Percentiles rank a stretch among this genome's conserved stretches.
phyloP scores from a whole-genome alignment of 2,329 filamentous ascomycete species.

The Kalaharituber pfeilii region DNA sequence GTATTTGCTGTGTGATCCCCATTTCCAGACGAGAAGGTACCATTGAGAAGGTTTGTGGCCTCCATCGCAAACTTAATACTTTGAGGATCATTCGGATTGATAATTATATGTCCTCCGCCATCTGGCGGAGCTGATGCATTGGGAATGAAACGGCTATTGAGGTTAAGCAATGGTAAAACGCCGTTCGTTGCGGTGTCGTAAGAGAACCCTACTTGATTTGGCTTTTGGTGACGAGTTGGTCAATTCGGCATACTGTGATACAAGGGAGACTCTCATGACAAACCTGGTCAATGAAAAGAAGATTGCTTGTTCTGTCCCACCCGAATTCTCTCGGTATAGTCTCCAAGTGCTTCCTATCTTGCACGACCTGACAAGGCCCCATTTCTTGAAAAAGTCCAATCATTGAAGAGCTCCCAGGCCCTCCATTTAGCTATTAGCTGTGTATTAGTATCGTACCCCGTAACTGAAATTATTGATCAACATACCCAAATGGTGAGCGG shows the following conservation, averaged over 20 bases:
- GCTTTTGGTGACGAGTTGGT: conserved; percentile 33
- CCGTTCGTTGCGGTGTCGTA: conserved; percentile 47
- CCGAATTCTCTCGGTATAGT: conserved; percentile 45
- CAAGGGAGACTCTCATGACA: neutral
- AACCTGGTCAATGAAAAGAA: conserved; percentile 33
- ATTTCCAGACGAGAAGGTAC: conserved; percentile 45
- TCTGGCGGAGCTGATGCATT: conserved; percentile 9
- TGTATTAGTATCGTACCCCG: neutral
- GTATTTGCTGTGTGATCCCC: conserved; percentile 36
- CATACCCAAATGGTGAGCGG: conserved; percentile 40
- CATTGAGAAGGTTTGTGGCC: conserved; percentile 33
- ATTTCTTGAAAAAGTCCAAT: conserved; percentile 45
- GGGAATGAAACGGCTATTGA: conserved; percentile 5
- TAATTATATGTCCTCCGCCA: conserved; percentile 6
- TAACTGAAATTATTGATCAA: too few relatives aligned
- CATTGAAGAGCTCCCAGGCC: conserved; percentile 47
- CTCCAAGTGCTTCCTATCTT: conserved; percentile 34
- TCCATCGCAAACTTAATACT: neutral
- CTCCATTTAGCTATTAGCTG: conserved; percentile 38
- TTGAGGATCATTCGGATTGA: conserved; percentile 3
- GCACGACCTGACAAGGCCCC: conserved; percentile 37
- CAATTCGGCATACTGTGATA: neutral
- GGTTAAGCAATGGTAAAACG: conserved; percentile 29
- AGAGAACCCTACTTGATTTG: conserved; percentile 52
- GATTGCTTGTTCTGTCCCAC: conserved; percentile 45